These are phyloP conservation scores for Zymoseptoria tritici DNA, from an alignment of 2,329 filamentous ascomycete species.

Conservation along the genomic window DNA sequence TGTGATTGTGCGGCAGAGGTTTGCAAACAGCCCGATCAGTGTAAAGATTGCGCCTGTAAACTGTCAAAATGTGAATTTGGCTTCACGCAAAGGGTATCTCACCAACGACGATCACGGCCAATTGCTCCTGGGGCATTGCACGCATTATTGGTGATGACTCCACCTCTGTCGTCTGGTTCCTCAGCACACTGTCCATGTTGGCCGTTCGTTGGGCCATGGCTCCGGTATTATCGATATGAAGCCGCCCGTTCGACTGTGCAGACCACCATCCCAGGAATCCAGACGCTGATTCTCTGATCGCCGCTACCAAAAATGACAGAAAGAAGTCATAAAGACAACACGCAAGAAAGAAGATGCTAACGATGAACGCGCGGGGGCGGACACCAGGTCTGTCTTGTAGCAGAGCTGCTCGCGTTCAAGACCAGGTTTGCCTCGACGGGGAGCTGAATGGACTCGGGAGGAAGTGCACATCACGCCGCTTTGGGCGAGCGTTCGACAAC, in stretches of 20 bases:
- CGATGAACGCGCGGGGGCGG: neutral
- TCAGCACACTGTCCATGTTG: neutral
- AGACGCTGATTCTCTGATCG: neutral
- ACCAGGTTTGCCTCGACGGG: neutral
- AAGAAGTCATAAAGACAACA: neutral
- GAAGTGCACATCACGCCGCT: neutral
- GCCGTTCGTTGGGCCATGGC: neutral
- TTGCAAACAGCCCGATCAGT: slow-evolving; percentile 13
- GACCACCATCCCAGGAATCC: neutral
- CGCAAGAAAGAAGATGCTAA: neutral
- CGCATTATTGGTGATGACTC: neutral
- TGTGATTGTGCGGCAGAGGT: slow-evolving; percentile 13
- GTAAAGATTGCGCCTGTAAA: slow-evolving; percentile 12
- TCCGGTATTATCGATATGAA: neutral
- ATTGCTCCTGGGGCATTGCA: neutral
- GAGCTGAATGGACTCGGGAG: neutral
- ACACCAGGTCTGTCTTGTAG: neutral
- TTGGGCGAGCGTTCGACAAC: neutral
- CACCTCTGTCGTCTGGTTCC: neutral
- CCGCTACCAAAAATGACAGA: neutral
- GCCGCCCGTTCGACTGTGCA: neutral
- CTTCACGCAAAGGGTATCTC: neutral
- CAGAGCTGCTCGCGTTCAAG: neutral
- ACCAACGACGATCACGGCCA: slow-evolving; percentile 7
- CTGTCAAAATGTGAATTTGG: neutral